Conservation (phyloP, 768 basidiomycete genomes). For the Podaxis sp. region DNA sequence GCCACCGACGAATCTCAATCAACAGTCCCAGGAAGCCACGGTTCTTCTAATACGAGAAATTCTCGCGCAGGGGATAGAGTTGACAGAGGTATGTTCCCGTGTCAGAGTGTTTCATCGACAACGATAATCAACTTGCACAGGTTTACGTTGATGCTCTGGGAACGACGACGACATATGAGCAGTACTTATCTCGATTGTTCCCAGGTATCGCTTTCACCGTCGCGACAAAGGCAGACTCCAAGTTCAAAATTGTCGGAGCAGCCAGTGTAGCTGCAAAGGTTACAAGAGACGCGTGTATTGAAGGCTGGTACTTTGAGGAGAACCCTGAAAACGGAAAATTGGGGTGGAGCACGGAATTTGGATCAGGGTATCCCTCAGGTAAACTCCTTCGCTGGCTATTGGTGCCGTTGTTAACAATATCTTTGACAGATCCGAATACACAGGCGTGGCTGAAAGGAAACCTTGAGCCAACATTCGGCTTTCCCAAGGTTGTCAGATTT, state of each 20-base stretch:
- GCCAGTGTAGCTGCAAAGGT: conserved; percentile 99
- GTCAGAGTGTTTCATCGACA: neutral
- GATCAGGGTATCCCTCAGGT: conserved; percentile 94
- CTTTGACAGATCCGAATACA: conserved; percentile 79
- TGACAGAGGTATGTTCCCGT: conserved; percentile 62
- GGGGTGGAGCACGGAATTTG: conserved; percentile 43
- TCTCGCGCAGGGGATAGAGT: conserved; percentile 72
- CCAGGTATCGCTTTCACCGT: conserved; percentile 88
- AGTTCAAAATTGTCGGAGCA: conserved; percentile 95
- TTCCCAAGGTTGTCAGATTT: conserved; percentile 86
- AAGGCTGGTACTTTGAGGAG: conserved; percentile 84
- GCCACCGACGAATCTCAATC: conserved; percentile 84
- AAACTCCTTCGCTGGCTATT: neutral
- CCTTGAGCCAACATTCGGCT: conserved; percentile 89
- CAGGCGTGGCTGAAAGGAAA: conserved; percentile 78
- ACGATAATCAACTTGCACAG: conserved; percentile 34
- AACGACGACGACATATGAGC: conserved; percentile 80
- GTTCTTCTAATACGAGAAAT: conserved; percentile 84
- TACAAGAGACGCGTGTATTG: conserved; percentile 87
- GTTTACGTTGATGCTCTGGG: conserved; percentile 96
- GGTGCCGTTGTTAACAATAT: neutral
- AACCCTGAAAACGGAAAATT: conserved; percentile 26
- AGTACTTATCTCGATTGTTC: conserved; percentile 77
- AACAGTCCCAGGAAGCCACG: conserved; percentile 88
- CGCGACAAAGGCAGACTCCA: conserved; percentile 89